Conservation (phyloP, 148 eudicot genomes). For the Pharnaceum exiguum region DNA sequence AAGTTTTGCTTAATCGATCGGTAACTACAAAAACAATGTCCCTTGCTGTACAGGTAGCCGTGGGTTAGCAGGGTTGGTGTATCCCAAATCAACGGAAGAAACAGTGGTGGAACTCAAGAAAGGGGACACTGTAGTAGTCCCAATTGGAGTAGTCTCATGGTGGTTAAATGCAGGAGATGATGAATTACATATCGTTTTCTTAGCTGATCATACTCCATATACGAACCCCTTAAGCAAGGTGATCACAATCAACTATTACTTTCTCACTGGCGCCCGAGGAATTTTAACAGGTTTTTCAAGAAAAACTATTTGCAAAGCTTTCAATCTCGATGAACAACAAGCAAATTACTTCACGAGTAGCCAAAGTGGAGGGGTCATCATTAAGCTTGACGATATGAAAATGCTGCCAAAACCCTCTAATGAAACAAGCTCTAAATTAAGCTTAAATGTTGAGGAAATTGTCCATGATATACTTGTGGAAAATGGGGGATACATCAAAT, state of each 20-base stretch:
- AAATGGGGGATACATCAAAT: constrained; percentile 7
- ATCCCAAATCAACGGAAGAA: constrained; percentile 19
- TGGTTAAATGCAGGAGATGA: constrained; percentile 48
- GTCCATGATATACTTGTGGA: background rate
- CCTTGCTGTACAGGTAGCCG: constrained; percentile 1
- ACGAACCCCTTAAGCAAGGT: constrained; percentile 21
- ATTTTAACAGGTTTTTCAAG: constrained; percentile 24
- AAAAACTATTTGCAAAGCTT: constrained; percentile 24
- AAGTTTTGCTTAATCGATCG: no score
- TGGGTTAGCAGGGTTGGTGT: constrained; percentile 28
- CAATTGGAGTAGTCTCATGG: constrained; percentile 38
- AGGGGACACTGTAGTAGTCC: constrained; percentile 35
- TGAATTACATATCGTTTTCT: constrained; percentile 22
- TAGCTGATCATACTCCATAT: constrained; percentile 36
- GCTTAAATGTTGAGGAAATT: background rate
- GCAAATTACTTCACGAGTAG: constrained; percentile 12
- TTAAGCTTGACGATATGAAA: constrained; percentile 16
- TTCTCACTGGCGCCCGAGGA: constrained; percentile 32
- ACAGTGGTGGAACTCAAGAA: constrained; percentile 28
- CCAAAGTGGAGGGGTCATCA: constrained; percentile 19
- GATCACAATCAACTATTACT: constrained; percentile 25
- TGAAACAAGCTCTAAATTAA: background rate
- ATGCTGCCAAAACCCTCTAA: constrained; percentile 9
- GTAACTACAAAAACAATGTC: background rate
- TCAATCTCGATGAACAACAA: constrained; percentile 13